Percentiles rank a stretch among this genome's conserved stretches.
These are phyloP conservation scores for Chlamydomonas applanata DNA, from an alignment of 139 green algal species.

Conservation along the genomic window DNA sequence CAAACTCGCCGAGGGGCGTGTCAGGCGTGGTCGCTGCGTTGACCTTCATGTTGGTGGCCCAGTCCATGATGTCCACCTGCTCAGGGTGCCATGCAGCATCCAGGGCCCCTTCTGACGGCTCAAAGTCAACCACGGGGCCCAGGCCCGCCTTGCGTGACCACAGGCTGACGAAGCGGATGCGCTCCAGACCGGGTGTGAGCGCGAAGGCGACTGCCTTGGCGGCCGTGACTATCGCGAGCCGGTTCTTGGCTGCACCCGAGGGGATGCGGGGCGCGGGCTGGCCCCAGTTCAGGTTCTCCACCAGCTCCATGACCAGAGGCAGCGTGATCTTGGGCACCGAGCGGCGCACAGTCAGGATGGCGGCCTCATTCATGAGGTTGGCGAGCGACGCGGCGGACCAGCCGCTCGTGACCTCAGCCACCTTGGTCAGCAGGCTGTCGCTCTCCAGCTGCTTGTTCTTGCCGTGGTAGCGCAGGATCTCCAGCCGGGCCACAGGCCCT, in stretches of 20 bases:
- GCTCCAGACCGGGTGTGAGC: conserved; percentile 53
- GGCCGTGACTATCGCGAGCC: conserved; percentile 41
- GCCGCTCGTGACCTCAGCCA: conserved; percentile 45
- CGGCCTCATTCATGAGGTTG: conserved; percentile 72
- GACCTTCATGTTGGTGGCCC: conserved; percentile 46
- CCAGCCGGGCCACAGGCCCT: conserved; percentile 40
- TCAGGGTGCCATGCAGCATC: conserved; percentile 44
- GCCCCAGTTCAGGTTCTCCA: conserved; percentile 53
- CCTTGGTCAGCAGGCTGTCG: conserved; percentile 32
- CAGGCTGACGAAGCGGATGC: conserved; percentile 50
- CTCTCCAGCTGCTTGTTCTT: conserved; percentile 44
- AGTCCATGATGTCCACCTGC: conserved; percentile 47
- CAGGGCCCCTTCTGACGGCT: conserved; percentile 22
- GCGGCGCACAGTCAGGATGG: conserved; percentile 63
- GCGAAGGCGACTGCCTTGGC: conserved; percentile 59
- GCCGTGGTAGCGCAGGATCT: conserved; percentile 57
- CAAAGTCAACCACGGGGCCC: conserved; percentile 51
- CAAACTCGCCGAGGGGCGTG: conserved; percentile 49
- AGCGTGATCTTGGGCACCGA: conserved; percentile 45
- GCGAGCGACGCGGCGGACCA: conserved; percentile 62
- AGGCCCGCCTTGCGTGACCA: conserved; percentile 40
- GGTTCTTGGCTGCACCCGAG: conserved; percentile 42
- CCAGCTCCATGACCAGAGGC: conserved; percentile 53
- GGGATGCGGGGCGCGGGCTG: conserved; percentile 36
- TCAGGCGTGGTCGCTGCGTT: conserved; percentile 44